Base-by-base conservation (phyloP, 1,284 basidiomycete species). In the Inonotus obliquus region DNA sequence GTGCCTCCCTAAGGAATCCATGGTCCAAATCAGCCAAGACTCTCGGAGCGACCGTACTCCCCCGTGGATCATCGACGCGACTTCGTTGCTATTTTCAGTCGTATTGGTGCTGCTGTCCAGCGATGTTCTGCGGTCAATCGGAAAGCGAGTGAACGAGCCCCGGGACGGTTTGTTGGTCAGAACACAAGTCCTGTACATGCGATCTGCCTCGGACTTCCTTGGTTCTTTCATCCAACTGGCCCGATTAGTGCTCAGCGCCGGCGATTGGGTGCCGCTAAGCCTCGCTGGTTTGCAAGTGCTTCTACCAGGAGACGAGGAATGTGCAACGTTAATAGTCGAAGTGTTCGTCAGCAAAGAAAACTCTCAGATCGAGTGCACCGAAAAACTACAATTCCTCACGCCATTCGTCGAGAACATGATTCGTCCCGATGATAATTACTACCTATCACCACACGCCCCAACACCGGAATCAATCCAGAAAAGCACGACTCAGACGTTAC, bases 251-350 rank as follows among this genome's bases (percentile, higher is more conserved):
- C 86, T 86, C 6, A 78, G 79, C 1, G 74, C 78, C 19, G 80
- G 81, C 58, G 68, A 85, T 5, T 91, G 87, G 88, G 74, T 87
- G 45, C 81, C 83, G 0, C 85, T 89, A 63, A 81, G 84, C 0
- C 77, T 86, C 29, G 73, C 80, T 0, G 78, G 88, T 37, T 65
- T 89, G 0, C 65, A 75, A 14, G 74, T 80, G 17, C 72, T 87
- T 23, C 73, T 84, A 19, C 86, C 86, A 0, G 88, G 89, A 19
- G 87, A 91, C 66, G 90, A 91, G 68, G 80, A 80, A 1, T 68
- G 70, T 49, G 83, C 79, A 0, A 67, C 73, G 9, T 68, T 72
- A 10, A 67, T 81, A 11, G 64, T 82, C 11, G 69, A 75, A 11
- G 73, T 77, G 17, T 61, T 85, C 23, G 61, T 74, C n/a, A 65